Evolutionary conservation across 805 yeast species (phyloP), one percentile per base, ranked within the genome.

Genomic region (Saccharomycopsis vini): DNA sequence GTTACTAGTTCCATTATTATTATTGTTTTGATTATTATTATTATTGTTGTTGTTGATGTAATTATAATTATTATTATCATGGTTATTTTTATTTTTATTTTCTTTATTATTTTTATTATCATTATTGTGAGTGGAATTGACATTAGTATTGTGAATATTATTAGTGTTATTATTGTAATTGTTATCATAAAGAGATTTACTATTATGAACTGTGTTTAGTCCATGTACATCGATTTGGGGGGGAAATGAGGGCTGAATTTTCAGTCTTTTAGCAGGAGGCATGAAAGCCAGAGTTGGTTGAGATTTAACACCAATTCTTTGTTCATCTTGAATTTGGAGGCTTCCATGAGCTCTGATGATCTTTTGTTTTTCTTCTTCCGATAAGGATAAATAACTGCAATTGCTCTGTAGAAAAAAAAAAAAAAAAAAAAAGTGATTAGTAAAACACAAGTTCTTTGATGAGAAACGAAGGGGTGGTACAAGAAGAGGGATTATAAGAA

Each of bases 291-390:
- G n/a, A n/a, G n/a, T n/a, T n/a, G n/a, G n/a, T n/a, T n/a, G n/a
- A 24, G 28, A 24, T 10, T 24, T 24, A 24, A 24, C 28, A 7
- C 28, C 10, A 24, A 24, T 7, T 24, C 28, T 10, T 24, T 6
- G 6, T 24, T 6, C 10, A 7, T 10, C 30, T 12, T n/a, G 19
- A 31, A 24, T 36, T n/a, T n/a, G n/a, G n/a, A n/a, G n/a, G n/a
- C n/a, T 23, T 20, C 21, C 16, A 23, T 42, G 45, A 19, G 40
- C 40, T 4, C 15, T 29, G 20, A 26, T 21, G 22, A 42, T 31
- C 18, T 28, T 36, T 6, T 24, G 20, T 32, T 28, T 38, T 6
- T 43, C 46, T 21, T 24, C 31, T n/a, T n/a, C n/a, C n/a, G n/a
- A n/a, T n/a, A n/a, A n/a, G n/a, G n/a, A n/a, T n/a, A n/a, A n/a